Evolutionary conservation across 2,329 filamentous ascomycete genomes (phyloP).

Genomic region (Cladophialophora yegresii): DNA sequence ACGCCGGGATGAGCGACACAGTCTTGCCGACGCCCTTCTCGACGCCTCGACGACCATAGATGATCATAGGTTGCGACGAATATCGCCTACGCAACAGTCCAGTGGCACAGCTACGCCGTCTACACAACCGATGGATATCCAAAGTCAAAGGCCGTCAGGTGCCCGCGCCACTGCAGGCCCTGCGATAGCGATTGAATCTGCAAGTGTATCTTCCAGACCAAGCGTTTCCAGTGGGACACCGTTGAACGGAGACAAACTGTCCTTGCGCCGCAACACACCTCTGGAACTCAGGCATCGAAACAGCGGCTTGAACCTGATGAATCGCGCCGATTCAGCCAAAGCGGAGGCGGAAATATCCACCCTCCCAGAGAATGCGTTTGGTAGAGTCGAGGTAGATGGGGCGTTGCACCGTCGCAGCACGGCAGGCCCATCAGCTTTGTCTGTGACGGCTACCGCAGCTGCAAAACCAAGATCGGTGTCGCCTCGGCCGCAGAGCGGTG

Average conservation of each 20-base stretch:
- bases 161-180: conserved; percentile 11
- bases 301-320: conserved; percentile 63
- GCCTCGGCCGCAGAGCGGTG: conserved; percentile 25
- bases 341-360: conserved; percentile 66
- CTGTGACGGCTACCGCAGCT: conserved; percentile 41
- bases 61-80: conserved; percentile 44
- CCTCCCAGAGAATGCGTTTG: conserved; percentile 64
- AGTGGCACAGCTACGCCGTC: conserved; percentile 27
- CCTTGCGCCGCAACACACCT: conserved; percentile 30
- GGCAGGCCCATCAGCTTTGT: conserved; percentile 43
- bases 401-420: conserved; percentile 46
- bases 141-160: conserved; percentile 10
- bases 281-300: conserved; percentile 49
- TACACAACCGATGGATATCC: conserved; percentile 28
- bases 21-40: conserved; percentile 84
- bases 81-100: conserved; percentile 21
- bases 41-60: conserved; percentile 91
- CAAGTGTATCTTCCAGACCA: conserved; percentile 21
- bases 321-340: conserved; percentile 60
- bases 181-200: conserved; percentile 25
- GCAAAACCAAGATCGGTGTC: conserved; percentile 37
- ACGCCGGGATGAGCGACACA: conserved; percentile 60
- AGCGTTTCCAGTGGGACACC: conserved; percentile 24
- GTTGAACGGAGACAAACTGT: conserved; percentile 28
- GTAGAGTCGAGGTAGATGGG: conserved; percentile 65